Conservation (phyloP, 352 stramenopile genomes). For the Pythium utonaiense region DNA sequence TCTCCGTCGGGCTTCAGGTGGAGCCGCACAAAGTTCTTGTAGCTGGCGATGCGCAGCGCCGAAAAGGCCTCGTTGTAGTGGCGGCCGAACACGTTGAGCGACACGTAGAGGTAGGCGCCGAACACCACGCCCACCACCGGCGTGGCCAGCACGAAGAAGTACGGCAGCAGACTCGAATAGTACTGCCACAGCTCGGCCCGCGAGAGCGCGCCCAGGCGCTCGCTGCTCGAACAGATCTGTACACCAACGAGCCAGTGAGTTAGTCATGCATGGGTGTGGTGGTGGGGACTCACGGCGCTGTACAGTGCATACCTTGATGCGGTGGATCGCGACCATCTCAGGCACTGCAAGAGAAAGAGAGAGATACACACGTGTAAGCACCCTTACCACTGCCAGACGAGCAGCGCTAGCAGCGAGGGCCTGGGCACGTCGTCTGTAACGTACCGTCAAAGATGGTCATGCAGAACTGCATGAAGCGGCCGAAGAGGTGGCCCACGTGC, state of each 20-base stretch:
- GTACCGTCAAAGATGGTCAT: conserved; percentile 86
- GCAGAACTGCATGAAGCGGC: conserved; percentile 63
- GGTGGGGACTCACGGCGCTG: too few species aligned
- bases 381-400: too few species aligned
- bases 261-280: too few species aligned
- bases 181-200: conserved; percentile 81
- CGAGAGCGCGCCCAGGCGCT: conserved; percentile 48
- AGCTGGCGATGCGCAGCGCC: conserved; percentile 81
- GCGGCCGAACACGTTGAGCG: conserved; percentile 79
- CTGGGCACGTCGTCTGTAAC: too few species aligned
- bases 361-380: background rate
- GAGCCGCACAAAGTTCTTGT: conserved; percentile 88
- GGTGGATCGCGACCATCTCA: conserved; percentile 76
- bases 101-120: conserved; percentile 79
- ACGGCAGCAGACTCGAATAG: conserved; percentile 82
- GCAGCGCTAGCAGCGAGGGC: background rate
- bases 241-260: background rate
- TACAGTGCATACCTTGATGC: conserved; percentile 66
- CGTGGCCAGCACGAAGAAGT: conserved; percentile 84
- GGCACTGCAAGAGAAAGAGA: conserved; percentile 40
- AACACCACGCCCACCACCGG: conserved; percentile 80
- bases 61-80: conserved; percentile 91
- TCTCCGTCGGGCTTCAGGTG: conserved; percentile 73
- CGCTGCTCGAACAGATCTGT: conserved; percentile 54
- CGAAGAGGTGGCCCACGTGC: conserved; percentile 55